Percentiles rank a stretch among this genome's conserved stretches.
phyloP scores from a whole-genome alignment of 352 stramenopile species.

The Elongisporangium undulatum region DNA sequence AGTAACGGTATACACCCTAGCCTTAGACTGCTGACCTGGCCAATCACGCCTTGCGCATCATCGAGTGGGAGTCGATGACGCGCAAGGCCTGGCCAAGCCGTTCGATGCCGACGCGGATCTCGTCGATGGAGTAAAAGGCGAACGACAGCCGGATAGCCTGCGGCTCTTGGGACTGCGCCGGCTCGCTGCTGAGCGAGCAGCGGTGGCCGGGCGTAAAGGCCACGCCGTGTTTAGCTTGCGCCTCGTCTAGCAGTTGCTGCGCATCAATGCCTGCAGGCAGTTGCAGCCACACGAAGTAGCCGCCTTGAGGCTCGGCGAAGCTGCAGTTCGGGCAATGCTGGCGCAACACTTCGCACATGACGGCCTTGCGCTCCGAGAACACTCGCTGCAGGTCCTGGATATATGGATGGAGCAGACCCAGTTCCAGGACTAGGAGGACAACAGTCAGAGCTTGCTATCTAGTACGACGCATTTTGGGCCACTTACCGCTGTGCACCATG shows the following conservation, averaged over 20 bases:
- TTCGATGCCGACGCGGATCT: conserved; percentile 59
- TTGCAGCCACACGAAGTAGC: conserved; percentile 85
- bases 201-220: conserved; percentile 71
- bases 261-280: conserved; percentile 44
- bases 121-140: conserved; percentile 74
- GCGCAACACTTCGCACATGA: conserved; percentile 43
- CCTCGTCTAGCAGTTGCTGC: conserved; percentile 44
- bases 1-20: neutral
- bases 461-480: conserved; percentile 24
- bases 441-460: conserved; percentile 17
- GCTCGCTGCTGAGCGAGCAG: conserved; percentile 35
- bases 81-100: conserved; percentile 37
- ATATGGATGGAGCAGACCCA: conserved; percentile 40
- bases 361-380: conserved; percentile 34
- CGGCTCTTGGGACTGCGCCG: neutral
- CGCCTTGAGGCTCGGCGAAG: conserved; percentile 63
- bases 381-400: conserved; percentile 36
- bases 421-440: conserved; percentile 42
- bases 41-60: neutral
- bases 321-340: conserved; percentile 31
- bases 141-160: conserved; percentile 61
- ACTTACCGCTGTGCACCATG: conserved; percentile 70
- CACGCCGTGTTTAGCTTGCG: conserved; percentile 47
- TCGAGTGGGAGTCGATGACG: conserved; percentile 7
- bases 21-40: neutral